phyloP scores from a whole-genome alignment of 2,329 filamentous ascomycete genomes.

The Raffaelea albimanens region DNA sequence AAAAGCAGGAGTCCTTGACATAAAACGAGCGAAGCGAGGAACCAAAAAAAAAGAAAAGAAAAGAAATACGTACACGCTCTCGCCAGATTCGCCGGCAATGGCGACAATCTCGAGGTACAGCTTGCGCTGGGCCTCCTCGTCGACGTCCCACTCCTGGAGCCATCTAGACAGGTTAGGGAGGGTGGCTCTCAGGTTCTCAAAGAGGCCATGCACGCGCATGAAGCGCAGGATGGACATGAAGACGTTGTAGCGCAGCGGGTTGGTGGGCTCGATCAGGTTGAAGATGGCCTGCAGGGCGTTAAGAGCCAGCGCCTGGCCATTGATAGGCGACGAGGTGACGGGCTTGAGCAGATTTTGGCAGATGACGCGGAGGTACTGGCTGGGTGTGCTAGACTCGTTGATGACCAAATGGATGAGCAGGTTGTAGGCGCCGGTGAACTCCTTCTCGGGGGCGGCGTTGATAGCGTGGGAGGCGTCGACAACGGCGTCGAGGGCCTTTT shows the following conservation, averaged over 20 bases:
- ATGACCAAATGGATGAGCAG: slow-evolving; percentile 88
- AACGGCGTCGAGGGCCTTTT: slow-evolving; percentile 82
- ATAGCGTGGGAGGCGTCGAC: slow-evolving; percentile 69
- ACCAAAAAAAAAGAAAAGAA: slow-evolving; percentile 1
- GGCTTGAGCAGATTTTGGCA: slow-evolving; percentile 86
- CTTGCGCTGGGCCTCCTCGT: slow-evolving; percentile 73
- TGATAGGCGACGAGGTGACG: slow-evolving; percentile 73
- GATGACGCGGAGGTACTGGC: slow-evolving; percentile 77
- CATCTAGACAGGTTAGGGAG: slow-evolving; percentile 74
- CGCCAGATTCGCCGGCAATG: slow-evolving; percentile 66
- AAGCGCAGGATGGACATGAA: slow-evolving; percentile 82
- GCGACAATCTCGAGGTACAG: slow-evolving; percentile 77
- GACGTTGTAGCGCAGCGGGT: slow-evolving; percentile 80
- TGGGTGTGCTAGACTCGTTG: slow-evolving; percentile 67
- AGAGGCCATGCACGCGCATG: slow-evolving; percentile 65
- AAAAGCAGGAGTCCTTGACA: background rate
- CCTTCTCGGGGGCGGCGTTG: slow-evolving; percentile 86
- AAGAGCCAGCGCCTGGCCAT: slow-evolving; percentile 78
- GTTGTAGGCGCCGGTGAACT: slow-evolving; percentile 94
- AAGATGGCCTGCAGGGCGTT: slow-evolving; percentile 91
- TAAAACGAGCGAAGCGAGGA: background rate
- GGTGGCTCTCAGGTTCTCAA: slow-evolving; percentile 75
- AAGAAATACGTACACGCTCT: slow-evolving; percentile 54
- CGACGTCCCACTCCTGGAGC: slow-evolving; percentile 74
- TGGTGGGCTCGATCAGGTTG: slow-evolving; percentile 74